phyloP scores from a whole-genome alignment of 176 grass and related monocot species.

The Aegilops umbellulata region DNA sequence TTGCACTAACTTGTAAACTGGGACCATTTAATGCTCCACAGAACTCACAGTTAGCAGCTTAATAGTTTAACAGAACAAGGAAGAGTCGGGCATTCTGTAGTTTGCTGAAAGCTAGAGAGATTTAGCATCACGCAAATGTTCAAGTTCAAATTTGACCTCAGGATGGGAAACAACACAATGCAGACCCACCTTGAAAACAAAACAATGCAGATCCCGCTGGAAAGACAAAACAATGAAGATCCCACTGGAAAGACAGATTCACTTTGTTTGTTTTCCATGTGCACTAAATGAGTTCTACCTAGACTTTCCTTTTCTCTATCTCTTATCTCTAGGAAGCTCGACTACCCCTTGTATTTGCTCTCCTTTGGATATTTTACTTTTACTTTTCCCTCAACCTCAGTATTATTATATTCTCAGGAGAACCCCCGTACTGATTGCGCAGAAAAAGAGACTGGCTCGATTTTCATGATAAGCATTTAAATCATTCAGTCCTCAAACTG shows the following conservation, averaged over 20 bases:
- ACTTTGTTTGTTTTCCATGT: not conserved
- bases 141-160: not conserved
- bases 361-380: not conserved
- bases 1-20: conserved; percentile 5
- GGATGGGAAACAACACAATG: not conserved
- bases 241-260: not conserved
- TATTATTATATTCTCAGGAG: not conserved
- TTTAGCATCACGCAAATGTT: conserved; percentile 3
- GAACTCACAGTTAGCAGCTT: not conserved
- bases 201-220: not conserved
- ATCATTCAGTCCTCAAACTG: not conserved
- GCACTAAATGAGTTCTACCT: not conserved
- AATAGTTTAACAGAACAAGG: conserved; percentile 13
- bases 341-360: not conserved
- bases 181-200: not conserved
- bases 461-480: not conserved
- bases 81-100: not conserved
- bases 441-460: not conserved
- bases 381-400: not conserved
- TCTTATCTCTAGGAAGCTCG: not conserved
- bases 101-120: not conserved
- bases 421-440: not conserved
- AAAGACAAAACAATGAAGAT: not conserved
- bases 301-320: not conserved
- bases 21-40: not conserved